Conservation (phyloP, 495 filamentous ascomycete species). For the Talaromyces proteolyticus region DNA sequence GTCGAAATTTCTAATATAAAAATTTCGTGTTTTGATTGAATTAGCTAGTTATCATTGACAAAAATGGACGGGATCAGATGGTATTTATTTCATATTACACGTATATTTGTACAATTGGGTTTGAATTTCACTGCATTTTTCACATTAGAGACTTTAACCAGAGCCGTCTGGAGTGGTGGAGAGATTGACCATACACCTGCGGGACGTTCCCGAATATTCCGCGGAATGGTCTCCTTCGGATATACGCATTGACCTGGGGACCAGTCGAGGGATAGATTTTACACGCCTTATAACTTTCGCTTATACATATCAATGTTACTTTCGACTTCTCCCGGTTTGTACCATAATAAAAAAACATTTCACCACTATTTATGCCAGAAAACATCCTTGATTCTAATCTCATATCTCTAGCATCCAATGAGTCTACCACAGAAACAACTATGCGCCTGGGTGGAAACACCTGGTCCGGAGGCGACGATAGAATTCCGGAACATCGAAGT, state of each 20-base stretch:
- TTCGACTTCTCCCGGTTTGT: too few species aligned
- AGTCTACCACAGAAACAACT: neutral
- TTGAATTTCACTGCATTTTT: neutral
- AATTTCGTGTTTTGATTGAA: neutral
- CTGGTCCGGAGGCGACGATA: slow-evolving; percentile 3
- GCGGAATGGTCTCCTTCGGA: neutral
- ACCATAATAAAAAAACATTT: neutral
- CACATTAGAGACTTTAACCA: neutral
- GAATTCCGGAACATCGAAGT: slow-evolving; percentile 12
- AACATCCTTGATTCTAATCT: neutral
- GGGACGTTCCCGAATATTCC: neutral
- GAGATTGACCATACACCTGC: too few species aligned
- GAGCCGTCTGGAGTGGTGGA: too few species aligned
- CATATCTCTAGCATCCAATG: neutral
- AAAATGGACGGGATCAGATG: neutral
- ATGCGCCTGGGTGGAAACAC: neutral
- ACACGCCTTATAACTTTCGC: too few species aligned
- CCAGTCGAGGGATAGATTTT: neutral
- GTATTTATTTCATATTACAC: neutral
- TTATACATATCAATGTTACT: too few species aligned
- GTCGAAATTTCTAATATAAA: neutral
- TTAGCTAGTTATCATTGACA: neutral
- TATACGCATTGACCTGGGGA: neutral
- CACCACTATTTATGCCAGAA: neutral
- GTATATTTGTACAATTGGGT: neutral